Conservation (phyloP, 2,329 filamentous ascomycete species). For the Phialophora tarda region DNA sequence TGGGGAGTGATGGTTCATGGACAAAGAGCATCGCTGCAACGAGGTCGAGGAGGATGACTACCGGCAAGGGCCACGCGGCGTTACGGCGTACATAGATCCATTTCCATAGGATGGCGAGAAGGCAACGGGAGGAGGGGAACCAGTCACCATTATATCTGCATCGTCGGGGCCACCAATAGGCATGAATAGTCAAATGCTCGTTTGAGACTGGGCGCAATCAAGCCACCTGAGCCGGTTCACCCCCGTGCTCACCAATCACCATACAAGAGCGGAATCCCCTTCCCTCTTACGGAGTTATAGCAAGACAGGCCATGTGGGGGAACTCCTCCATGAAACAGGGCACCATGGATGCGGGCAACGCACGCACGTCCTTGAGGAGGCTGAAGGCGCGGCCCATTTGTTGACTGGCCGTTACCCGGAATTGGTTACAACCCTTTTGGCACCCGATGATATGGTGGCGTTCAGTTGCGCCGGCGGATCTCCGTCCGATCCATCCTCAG, state of each 20-base stretch:
- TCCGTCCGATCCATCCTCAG: background rate
- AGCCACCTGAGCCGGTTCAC: background rate
- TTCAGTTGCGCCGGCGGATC: background rate
- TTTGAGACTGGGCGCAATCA: background rate
- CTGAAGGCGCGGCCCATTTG: background rate
- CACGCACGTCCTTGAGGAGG: background rate
- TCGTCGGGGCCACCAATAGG: background rate
- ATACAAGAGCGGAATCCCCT: background rate
- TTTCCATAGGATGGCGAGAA: background rate
- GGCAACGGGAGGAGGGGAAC: background rate
- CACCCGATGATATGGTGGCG: background rate
- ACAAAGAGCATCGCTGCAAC: background rate
- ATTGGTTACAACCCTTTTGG: constrained; percentile 10
- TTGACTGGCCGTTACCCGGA: background rate
- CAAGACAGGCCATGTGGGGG: background rate
- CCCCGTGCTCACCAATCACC: background rate
- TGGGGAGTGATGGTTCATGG: constrained; percentile 1
- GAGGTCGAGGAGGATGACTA: background rate
- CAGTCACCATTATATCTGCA: constrained; percentile 1
- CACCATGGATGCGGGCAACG: background rate
- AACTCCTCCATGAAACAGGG: background rate
- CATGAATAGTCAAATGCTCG: background rate
- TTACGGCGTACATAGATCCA: background rate
- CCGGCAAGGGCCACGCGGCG: background rate
- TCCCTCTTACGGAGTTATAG: background rate